These are phyloP conservation scores for Oemleria cerasiformis DNA, from an alignment of 306 rosid genomes.

Conservation along the genomic window DNA sequence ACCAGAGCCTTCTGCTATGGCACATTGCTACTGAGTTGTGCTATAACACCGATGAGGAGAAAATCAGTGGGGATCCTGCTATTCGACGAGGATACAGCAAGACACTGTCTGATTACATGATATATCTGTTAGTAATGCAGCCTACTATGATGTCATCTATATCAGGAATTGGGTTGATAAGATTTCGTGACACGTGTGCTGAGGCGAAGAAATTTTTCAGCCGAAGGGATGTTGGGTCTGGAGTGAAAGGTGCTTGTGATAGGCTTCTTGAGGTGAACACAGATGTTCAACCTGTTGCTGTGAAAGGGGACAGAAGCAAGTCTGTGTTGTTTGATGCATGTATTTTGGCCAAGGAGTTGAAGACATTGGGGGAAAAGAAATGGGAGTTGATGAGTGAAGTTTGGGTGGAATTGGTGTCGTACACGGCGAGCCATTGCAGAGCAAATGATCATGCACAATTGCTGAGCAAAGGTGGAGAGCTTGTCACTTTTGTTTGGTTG, in stretches of 20 bases:
- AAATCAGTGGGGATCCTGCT: neutral
- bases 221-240: neutral
- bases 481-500: neutral
- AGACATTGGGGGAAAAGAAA: neutral
- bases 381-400: neutral
- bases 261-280: neutral
- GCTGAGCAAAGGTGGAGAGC: constrained; percentile 13
- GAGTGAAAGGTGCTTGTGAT: neutral
- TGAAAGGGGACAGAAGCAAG: constrained; percentile 12
- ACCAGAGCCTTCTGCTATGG: constrained; percentile 37
- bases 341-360: neutral
- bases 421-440: constrained; percentile 19
- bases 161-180: constrained; percentile 24
- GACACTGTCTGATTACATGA: constrained; percentile 36
- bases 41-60: neutral
- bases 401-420: constrained; percentile 21
- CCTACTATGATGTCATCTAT: constrained; percentile 33
- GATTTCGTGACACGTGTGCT: constrained; percentile 18
- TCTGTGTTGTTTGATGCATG: constrained; percentile 24
- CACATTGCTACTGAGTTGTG: constrained; percentile 44
- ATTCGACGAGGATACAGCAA: constrained; percentile 3
- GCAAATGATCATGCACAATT: neutral
- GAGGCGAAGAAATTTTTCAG: constrained; percentile 29
- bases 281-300: neutral
- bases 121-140: constrained; percentile 37